Percentiles rank a stretch among this genome's conserved stretches.
phyloP scores from a whole-genome alignment of 192 early-diverging fungal genomes.

The Linnemannia exigua region DNA sequence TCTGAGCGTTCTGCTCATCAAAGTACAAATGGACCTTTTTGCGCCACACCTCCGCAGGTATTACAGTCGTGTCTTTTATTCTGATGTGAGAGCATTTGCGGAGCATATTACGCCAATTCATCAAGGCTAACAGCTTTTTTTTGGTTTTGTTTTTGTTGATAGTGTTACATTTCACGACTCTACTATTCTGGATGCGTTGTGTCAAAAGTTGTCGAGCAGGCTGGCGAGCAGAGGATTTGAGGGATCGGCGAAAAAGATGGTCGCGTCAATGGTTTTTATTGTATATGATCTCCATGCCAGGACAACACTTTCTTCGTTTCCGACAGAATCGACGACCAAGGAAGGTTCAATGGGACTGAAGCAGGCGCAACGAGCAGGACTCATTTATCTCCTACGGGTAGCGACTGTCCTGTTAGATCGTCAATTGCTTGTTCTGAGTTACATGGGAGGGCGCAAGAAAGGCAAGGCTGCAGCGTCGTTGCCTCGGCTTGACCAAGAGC shows the following conservation, averaged over 20 bases:
- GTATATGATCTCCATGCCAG: slow-evolving; percentile 59
- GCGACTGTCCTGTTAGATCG: slow-evolving; percentile 25
- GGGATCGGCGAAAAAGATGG: slow-evolving; percentile 22
- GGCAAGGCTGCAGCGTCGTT: not conserved
- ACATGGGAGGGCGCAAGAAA: not conserved
- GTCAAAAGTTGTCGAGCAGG: slow-evolving; percentile 35
- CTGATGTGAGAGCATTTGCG: not conserved
- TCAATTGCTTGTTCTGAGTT: slow-evolving; percentile 14
- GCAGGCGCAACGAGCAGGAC: slow-evolving; percentile 46
- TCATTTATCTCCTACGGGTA: slow-evolving; percentile 29
- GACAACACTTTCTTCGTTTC: slow-evolving; percentile 23
- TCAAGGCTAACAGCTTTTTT: not conserved
- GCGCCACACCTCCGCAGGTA: slow-evolving; percentile 45
- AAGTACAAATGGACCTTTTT: slow-evolving; percentile 56
- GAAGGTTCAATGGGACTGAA: slow-evolving; percentile 32
- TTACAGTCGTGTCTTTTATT: not conserved
- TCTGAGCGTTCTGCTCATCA: slow-evolving; percentile 37
- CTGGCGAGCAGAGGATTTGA: slow-evolving; percentile 14
- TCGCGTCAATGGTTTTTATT: slow-evolving; percentile 57
- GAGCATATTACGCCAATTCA: not conserved
- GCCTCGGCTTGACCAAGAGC: not conserved
- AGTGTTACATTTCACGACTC: slow-evolving; percentile 32
- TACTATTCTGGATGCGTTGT: slow-evolving; percentile 33
- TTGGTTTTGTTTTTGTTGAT: not conserved
- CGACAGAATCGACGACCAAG: slow-evolving; percentile 35